These are phyloP conservation scores for Nakazawaea peltata DNA, from an alignment of 805 yeast species.

Conservation along the genomic window DNA sequence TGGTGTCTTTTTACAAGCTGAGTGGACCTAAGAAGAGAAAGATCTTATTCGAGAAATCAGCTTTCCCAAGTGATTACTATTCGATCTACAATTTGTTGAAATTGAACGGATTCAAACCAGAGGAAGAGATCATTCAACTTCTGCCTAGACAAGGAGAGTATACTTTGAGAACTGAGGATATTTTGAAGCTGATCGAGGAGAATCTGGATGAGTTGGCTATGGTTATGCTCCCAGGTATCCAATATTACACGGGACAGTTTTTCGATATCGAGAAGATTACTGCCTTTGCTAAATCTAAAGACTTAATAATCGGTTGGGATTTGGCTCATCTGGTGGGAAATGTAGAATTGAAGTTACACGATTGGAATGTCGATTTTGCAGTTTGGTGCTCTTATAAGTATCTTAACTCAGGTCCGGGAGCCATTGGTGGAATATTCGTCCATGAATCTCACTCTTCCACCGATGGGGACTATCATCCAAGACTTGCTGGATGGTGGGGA, in stretches of 20 bases:
- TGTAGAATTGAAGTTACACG: constrained; percentile 67
- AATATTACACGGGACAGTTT: constrained; percentile 85
- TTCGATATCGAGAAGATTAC: constrained; percentile 77
- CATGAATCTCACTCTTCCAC: constrained; percentile 40
- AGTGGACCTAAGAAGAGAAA: constrained; percentile 45
- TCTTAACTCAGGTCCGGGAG: constrained; percentile 90
- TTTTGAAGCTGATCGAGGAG: constrained; percentile 45
- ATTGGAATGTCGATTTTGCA: constrained; percentile 91
- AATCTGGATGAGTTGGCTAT: constrained; percentile 59
- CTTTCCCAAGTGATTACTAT: constrained; percentile 90
- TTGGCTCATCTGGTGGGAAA: constrained; percentile 94
- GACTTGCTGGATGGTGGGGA: constrained; percentile 98
- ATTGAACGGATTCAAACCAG: constrained; percentile 44
- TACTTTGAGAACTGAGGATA: constrained; percentile 53
- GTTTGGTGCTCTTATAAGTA: constrained; percentile 93
- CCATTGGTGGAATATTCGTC: constrained; percentile 78
- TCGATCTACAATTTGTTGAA: constrained; percentile 70
- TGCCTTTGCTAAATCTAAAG: constrained; percentile 40
- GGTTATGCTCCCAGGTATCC: constrained; percentile 80
- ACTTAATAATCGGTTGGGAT: constrained; percentile 81
- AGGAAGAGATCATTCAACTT: constrained; percentile 55
- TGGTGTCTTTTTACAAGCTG: constrained; percentile 73
- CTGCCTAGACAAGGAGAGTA: constrained; percentile 53
- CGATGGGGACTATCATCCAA: constrained; percentile 37
- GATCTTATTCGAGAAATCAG: constrained; percentile 76